Percentiles rank a stretch among this genome's conserved stretches.
Conservation (phyloP, 2,329 filamentous ascomycete genomes). For the Alternaria dauci region DNA sequence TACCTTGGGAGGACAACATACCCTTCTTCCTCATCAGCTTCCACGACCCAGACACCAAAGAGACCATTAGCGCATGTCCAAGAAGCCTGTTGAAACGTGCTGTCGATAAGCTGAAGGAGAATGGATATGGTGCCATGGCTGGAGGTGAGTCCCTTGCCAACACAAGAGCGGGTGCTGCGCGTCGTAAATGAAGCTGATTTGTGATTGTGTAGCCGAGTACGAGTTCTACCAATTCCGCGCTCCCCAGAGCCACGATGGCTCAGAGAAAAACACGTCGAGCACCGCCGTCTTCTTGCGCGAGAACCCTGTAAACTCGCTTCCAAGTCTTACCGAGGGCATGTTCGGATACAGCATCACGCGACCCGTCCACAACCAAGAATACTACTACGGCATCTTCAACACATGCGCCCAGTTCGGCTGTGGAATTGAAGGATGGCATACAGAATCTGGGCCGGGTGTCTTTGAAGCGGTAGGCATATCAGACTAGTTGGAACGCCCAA, state of each 20-base stretch:
- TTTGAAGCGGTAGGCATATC: constrained; percentile 78
- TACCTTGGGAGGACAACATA: constrained; percentile 89
- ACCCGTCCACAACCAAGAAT: constrained; percentile 88
- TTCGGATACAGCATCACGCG: constrained; percentile 92
- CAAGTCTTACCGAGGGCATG: constrained; percentile 89
- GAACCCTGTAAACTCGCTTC: constrained; percentile 77
- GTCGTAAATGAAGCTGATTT: constrained; percentile 31
- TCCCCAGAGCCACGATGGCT: constrained; percentile 61
- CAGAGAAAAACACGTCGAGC: constrained; percentile 69
- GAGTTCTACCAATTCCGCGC: constrained; percentile 92
- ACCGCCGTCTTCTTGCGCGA: constrained; percentile 77
- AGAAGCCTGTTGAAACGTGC: constrained; percentile 75
- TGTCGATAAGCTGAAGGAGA: constrained; percentile 70
- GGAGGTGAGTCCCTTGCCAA: constrained; percentile 69
- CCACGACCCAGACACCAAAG: constrained; percentile 77
- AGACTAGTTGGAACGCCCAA: background rate
- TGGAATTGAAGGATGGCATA: constrained; percentile 93
- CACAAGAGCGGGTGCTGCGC: constrained; percentile 23
- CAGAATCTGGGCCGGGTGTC: constrained; percentile 90
- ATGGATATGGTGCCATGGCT: constrained; percentile 85
- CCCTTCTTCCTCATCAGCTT: constrained; percentile 89
- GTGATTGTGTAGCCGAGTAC: constrained; percentile 75
- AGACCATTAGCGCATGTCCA: constrained; percentile 79
- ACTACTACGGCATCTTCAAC: constrained; percentile 88
- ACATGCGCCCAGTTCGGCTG: constrained; percentile 80